phyloP scores from a whole-genome alignment of 2,329 filamentous ascomycete species.

The Stemphylium lycopersici region DNA sequence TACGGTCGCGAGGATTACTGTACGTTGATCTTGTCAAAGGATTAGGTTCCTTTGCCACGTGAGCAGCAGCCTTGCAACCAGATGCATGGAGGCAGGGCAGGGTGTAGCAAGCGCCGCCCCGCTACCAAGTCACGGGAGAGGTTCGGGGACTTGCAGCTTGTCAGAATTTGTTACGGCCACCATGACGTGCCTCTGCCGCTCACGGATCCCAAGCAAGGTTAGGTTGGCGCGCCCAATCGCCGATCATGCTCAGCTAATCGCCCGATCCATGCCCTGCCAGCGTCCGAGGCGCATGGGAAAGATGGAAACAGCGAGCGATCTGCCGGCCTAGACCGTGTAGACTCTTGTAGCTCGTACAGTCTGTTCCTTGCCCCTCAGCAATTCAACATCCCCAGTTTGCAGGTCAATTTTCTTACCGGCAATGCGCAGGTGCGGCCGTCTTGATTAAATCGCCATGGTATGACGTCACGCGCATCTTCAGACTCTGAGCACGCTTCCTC shows the following conservation, averaged over 20 bases:
- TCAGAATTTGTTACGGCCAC: neutral
- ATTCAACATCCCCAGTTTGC: neutral
- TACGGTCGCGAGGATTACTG: too few species aligned
- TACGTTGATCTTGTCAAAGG: too few species aligned
- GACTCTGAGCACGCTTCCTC: constrained; percentile 10
- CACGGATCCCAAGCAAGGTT: neutral
- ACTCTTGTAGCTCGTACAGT: neutral
- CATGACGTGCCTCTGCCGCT: neutral
- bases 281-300: neutral
- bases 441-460: constrained; percentile 1
- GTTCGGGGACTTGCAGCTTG: neutral
- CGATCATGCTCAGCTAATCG: constrained; percentile 8
- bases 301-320: constrained; percentile 6
- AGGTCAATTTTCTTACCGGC: constrained; percentile 3
- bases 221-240: constrained; percentile 7
- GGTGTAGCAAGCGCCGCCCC: neutral
- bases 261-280: constrained; percentile 8
- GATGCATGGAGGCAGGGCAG: too few species aligned
- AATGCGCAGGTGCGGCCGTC: constrained; percentile 8
- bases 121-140: neutral
- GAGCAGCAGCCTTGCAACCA: too few species aligned
- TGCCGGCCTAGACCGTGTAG: constrained; percentile 15
- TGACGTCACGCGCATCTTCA: constrained; percentile 15
- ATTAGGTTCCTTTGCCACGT: too few species aligned
- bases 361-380: constrained; percentile 4